Percentiles rank a stretch among this genome's conserved stretches.
Evolutionary conservation across 31 red algal genomes (phyloP).

Genomic region (Asparagopsis taxiformis): DNA sequence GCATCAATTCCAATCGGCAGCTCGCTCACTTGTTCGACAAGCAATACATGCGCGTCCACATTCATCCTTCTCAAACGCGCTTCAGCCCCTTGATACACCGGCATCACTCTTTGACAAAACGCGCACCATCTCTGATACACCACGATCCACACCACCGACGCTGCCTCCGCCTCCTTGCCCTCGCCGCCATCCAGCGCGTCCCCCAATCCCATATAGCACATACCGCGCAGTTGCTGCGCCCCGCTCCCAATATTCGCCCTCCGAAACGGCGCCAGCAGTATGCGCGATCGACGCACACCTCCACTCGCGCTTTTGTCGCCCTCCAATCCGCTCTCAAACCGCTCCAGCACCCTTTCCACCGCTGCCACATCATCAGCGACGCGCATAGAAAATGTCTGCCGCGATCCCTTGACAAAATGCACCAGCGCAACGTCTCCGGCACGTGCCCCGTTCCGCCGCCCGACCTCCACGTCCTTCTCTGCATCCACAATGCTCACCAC

Average conservation of each 20-base stretch:
- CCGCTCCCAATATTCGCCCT: background rate
- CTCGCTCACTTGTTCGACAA: background rate
- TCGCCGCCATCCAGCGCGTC: background rate
- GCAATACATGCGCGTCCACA: background rate
- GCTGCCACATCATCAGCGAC: too few relatives aligned
- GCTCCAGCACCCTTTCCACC: too few relatives aligned
- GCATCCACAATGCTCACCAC: constrained; percentile 6
- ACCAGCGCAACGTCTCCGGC: too few relatives aligned
- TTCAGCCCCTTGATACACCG: background rate
- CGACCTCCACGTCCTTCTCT: background rate
- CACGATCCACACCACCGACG: background rate
- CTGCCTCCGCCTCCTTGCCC: background rate
- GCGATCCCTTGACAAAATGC: too few relatives aligned
- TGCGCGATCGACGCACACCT: background rate
- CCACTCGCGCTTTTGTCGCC: background rate
- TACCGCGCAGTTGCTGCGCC: too few relatives aligned
- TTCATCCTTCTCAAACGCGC: background rate
- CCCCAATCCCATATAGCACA: too few relatives aligned
- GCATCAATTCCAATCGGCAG: background rate
- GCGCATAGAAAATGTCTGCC: too few relatives aligned
- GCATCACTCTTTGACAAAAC: background rate
- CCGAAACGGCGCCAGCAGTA: background rate
- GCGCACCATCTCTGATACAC: background rate
- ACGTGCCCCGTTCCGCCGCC: background rate
- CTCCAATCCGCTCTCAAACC: background rate